Conservation (phyloP, 768 basidiomycete species). For the Termitomyces sp. region DNA sequence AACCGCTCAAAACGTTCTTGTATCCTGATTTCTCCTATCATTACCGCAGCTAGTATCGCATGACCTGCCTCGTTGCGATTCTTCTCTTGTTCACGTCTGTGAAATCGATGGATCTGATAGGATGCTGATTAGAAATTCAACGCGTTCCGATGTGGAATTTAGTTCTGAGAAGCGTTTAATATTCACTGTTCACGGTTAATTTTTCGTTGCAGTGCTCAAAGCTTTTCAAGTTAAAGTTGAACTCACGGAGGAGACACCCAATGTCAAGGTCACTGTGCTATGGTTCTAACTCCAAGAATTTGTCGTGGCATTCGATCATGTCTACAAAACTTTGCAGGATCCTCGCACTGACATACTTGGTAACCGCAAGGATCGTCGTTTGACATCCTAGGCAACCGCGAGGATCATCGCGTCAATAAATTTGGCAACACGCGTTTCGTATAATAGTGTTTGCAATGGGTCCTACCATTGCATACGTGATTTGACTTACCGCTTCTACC, state of each 20-base stretch:
- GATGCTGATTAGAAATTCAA: background rate
- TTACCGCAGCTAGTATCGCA: background rate
- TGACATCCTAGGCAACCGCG: background rate
- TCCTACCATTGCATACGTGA: background rate
- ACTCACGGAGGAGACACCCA: background rate
- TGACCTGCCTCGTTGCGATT: conserved; percentile 1
- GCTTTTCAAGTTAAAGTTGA: background rate
- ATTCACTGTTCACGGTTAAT: background rate
- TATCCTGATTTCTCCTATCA: background rate
- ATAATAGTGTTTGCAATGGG: background rate
- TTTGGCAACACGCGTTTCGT: background rate
- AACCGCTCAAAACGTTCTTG: background rate
- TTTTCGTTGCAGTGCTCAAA: background rate
- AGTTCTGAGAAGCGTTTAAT: background rate
- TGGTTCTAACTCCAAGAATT: background rate
- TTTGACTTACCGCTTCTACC: background rate
- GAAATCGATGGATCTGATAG: conserved; percentile 1
- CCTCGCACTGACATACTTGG: background rate
- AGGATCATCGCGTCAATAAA: background rate
- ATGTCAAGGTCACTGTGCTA: background rate
- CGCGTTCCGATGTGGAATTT: background rate
- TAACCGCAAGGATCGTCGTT: background rate
- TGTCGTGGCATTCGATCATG: background rate
- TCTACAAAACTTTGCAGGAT: background rate
- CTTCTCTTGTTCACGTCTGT: background rate